These are phyloP conservation scores for Arthrobotrys megalospora DNA, from an alignment of 2,329 filamentous ascomycete genomes.

Conservation along the genomic window DNA sequence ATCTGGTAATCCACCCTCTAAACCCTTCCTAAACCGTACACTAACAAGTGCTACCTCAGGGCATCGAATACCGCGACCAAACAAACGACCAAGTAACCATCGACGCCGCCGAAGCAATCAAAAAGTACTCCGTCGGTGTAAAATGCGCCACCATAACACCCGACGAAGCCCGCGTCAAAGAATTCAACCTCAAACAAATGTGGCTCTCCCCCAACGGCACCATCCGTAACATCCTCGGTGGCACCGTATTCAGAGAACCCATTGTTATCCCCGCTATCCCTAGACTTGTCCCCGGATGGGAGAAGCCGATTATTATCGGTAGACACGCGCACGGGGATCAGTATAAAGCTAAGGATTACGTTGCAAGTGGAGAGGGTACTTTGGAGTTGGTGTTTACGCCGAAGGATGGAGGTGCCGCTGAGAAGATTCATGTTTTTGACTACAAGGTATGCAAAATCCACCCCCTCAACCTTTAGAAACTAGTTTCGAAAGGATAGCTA, in stretches of 20 bases:
- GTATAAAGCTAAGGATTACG: constrained; percentile 94
- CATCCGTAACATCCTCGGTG: constrained; percentile 81
- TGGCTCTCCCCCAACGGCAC: constrained; percentile 98
- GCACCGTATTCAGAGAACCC: constrained; percentile 98
- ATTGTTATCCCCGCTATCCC: constrained; percentile 96
- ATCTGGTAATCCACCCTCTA: constrained; percentile 72
- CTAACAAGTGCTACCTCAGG: constrained; percentile 68
- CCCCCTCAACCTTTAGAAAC: too few relatives aligned
- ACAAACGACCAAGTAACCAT: constrained; percentile 96
- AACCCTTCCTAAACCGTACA: constrained; percentile 61
- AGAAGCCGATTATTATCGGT: constrained; percentile 98
- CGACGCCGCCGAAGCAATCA: constrained; percentile 96
- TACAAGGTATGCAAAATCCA: constrained; percentile 73
- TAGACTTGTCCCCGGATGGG: constrained; percentile 95
- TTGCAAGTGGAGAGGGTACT: constrained; percentile 85
- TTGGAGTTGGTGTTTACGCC: constrained; percentile 97
- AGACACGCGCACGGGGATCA: constrained; percentile 99
- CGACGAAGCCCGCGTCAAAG: constrained; percentile 94
- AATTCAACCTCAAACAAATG: constrained; percentile 99
- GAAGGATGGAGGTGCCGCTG: constrained; percentile 80
- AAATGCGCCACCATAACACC: constrained; percentile 99
- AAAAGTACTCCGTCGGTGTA: constrained; percentile 98
- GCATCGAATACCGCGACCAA: constrained; percentile 93
- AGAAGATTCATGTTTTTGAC: constrained; percentile 90
- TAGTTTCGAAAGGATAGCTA: neutral